phyloP scores from a whole-genome alignment of 441 rosid genomes.

The Pelargonium fulgidum region DNA sequence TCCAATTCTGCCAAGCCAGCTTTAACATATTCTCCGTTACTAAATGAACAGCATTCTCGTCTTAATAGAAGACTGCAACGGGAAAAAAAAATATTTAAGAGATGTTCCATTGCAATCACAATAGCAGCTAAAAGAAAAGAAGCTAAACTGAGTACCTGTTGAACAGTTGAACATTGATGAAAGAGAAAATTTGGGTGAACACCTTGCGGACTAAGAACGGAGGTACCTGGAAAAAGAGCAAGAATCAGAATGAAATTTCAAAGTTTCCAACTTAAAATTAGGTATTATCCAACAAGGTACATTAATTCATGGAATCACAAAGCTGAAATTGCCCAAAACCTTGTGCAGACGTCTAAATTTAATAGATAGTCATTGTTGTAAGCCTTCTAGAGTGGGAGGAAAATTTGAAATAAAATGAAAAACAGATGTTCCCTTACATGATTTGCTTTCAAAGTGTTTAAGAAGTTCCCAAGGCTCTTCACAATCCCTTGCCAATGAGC shows the following conservation, averaged over 20 bases:
- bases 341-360: not conserved
- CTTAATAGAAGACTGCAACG: conserved; percentile 67
- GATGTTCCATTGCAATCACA: not conserved
- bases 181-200: conserved; percentile 83
- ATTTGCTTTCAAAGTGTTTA: conserved; percentile 72
- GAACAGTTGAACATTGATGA: conserved; percentile 81
- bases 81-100: not conserved
- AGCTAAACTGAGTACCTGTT: conserved; percentile 41
- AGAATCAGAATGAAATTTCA: not conserved
- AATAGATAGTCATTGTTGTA: not conserved
- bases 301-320: not conserved
- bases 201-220: conserved; percentile 84
- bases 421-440: conserved; percentile 40
- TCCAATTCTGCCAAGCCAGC: conserved; percentile 95
- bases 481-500: conserved; percentile 99
- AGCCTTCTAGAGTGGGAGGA: not conserved
- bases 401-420: not conserved
- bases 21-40: conserved; percentile 96
- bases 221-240: conserved; percentile 51
- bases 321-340: not conserved
- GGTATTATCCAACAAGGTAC: not conserved
- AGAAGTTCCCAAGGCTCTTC: conserved; percentile 87
- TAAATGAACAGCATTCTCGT: conserved; percentile 96
- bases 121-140: not conserved
- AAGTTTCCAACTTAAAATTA: not conserved